Conservation (phyloP, 2,329 filamentous ascomycete species). For the Xylaria sp. region DNA sequence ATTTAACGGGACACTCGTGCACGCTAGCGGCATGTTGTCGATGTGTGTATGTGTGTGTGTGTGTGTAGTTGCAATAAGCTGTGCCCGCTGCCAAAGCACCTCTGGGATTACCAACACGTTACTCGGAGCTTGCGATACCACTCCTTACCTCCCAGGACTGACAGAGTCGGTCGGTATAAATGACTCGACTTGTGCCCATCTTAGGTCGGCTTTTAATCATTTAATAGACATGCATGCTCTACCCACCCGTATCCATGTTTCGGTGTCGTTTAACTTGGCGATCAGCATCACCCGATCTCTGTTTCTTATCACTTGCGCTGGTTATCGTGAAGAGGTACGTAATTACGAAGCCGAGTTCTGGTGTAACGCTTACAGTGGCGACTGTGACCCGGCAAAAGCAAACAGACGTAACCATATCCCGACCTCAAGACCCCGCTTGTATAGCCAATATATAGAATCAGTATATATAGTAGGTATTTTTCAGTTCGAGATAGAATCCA, state of each 20-base stretch:
- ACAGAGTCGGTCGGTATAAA: background rate
- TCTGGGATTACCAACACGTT: too few species aligned
- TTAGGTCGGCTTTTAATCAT: too few species aligned
- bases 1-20: background rate
- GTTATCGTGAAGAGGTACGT: background rate
- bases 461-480: too few species aligned
- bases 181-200: too few species aligned
- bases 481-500: background rate
- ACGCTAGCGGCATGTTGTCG: slow-evolving; percentile 6
- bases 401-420: background rate
- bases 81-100: background rate
- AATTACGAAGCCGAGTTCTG: background rate
- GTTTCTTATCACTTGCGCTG: background rate
- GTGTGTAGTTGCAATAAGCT: background rate
- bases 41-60: background rate
- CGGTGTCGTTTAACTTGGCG: background rate
- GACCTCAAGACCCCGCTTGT: background rate
- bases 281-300: background rate
- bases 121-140: background rate
- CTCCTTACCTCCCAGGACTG: background rate
- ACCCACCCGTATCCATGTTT: background rate
- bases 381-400: background rate
- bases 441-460: too few species aligned
- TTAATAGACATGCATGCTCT: too few species aligned
- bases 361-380: background rate